phyloP scores from a whole-genome alignment of 2,329 filamentous ascomycete species.

The Alternaria atra region DNA sequence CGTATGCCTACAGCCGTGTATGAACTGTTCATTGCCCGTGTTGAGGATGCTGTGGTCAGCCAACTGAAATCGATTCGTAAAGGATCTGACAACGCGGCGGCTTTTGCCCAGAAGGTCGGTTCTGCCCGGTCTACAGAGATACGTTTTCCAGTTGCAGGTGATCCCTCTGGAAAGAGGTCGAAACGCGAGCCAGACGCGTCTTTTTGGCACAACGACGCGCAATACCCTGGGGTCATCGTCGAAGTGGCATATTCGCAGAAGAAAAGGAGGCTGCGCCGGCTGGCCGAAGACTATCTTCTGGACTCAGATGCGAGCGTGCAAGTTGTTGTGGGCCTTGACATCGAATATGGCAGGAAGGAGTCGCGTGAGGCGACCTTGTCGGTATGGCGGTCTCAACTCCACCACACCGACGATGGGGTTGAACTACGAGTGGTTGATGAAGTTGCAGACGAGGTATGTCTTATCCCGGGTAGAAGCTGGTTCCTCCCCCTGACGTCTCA shows the following conservation, averaged over 20 bases:
- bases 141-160: conserved; percentile 10
- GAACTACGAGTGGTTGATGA: conserved; percentile 17
- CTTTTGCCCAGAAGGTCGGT: conserved; percentile 33
- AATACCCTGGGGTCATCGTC: conserved; percentile 34
- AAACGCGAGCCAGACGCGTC: conserved; percentile 34
- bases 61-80: conserved; percentile 29
- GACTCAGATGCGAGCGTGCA: conserved; percentile 26
- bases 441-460: conserved; percentile 12
- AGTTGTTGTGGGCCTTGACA: conserved; percentile 25
- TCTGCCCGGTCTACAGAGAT: conserved; percentile 27
- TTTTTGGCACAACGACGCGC: conserved; percentile 31
- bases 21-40: conserved; percentile 24
- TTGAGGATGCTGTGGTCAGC: conserved; percentile 30
- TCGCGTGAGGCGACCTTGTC: conserved; percentile 22
- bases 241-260: conserved; percentile 30
- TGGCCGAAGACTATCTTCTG: conserved; percentile 32
- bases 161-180: conserved; percentile 16
- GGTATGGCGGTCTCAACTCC: conserved; percentile 14
- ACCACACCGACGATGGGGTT: conserved; percentile 8
- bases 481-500: too few relatives aligned
- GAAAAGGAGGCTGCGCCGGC: conserved; percentile 18
- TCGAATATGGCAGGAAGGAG: conserved; percentile 22
- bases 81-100: conserved; percentile 21
- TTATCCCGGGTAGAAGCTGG: too few relatives aligned
- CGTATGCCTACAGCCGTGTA: conserved; percentile 34